These are phyloP conservation scores for Tuber calosporum DNA, from an alignment of 495 filamentous ascomycete species.

Conservation along the genomic window DNA sequence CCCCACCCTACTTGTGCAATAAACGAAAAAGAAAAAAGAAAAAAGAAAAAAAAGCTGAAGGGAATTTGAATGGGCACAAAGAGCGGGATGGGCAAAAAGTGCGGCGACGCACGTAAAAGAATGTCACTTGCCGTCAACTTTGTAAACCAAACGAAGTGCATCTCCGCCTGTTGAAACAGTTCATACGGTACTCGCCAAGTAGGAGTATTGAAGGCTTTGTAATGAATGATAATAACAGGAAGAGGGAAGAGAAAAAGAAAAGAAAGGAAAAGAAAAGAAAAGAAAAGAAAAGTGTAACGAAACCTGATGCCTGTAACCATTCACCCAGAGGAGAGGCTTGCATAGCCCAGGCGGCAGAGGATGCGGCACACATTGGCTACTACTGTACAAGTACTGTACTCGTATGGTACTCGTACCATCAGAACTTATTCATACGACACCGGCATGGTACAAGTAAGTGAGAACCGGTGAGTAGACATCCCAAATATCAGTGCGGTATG, in stretches of 20 bases:
- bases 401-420: too few species aligned
- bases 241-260: not conserved
- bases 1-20: too few species aligned
- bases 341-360: not conserved
- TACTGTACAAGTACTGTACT: not conserved
- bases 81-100: not conserved
- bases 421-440: too few species aligned
- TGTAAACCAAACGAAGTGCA: slow-evolving; percentile 2
- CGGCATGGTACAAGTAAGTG: not conserved
- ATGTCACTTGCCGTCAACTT: slow-evolving; percentile 2
- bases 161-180: not conserved
- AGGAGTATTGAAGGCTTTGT: not conserved
- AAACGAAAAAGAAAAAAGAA: not conserved
- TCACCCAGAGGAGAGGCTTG: not conserved
- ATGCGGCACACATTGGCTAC: not conserved
- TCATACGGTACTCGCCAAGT: not conserved
- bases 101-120: slow-evolving; percentile 4
- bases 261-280: not conserved
- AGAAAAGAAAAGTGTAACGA: not conserved
- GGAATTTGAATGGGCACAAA: not conserved
- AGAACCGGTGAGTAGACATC: not conserved
- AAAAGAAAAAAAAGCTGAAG: too few species aligned
- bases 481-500: not conserved
- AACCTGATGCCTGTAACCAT: not conserved
- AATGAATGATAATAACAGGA: too few species aligned